A percentile compares a stretch with the other conserved stretches of the same genome.
These are phyloP conservation scores for Dentiscutata heterogama DNA, from an alignment of 371 early-diverging fungal species.

Conservation along the genomic window DNA sequence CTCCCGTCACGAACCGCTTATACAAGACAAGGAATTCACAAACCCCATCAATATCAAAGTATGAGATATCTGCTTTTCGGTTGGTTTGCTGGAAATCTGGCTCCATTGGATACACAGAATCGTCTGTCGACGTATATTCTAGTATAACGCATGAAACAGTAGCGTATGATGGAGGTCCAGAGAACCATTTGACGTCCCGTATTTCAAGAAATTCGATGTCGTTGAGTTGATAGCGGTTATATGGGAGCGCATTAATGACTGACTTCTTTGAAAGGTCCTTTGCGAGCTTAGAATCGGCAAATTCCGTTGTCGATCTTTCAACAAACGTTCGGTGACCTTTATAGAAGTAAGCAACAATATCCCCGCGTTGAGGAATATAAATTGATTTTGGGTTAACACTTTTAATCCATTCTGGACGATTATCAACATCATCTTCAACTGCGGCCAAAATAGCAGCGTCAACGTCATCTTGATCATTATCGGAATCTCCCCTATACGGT, in stretches of 20 bases:
- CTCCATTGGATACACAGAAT: not conserved
- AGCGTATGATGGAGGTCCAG: no score
- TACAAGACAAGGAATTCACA: conserved; percentile 15
- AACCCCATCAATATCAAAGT: not conserved
- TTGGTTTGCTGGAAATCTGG: not conserved
- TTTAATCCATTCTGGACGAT: conserved; percentile 21
- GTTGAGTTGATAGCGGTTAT: no score
- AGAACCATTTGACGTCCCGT: not conserved
- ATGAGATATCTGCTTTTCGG: not conserved
- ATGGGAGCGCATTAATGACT: no score
- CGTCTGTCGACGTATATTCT: not conserved
- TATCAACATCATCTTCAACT: not conserved
- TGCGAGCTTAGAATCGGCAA: not conserved
- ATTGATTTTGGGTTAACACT: not conserved
- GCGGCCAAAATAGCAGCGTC: not conserved
- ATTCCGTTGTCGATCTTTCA: no score
- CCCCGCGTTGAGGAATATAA: conserved; percentile 7
- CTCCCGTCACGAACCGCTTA: not conserved
- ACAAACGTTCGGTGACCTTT: not conserved
- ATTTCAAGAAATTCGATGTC: not conserved
- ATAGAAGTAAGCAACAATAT: conserved; percentile 1
- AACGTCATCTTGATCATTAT: not conserved
- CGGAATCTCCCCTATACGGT: not conserved
- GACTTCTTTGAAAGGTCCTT: not conserved
- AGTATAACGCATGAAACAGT: no score